These are phyloP conservation scores for Corniculantispora saksenae DNA, from an alignment of 2,329 filamentous ascomycete species.

Conservation along the genomic window DNA sequence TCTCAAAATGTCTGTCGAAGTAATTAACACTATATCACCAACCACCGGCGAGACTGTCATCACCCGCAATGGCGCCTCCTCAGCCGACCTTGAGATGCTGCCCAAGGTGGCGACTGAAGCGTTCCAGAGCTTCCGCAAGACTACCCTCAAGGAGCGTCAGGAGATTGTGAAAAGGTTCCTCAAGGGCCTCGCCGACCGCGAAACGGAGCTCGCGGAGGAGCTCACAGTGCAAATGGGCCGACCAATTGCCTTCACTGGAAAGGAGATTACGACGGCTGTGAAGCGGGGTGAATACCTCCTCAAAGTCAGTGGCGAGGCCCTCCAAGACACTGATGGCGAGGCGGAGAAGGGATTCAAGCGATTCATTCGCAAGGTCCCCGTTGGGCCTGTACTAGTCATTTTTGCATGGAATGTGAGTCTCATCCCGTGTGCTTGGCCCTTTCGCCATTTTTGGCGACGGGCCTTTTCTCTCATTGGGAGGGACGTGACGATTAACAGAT, in stretches of 20 bases:
- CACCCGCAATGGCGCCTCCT: conserved; percentile 73
- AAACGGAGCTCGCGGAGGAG: conserved; percentile 81
- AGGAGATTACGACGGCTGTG: conserved; percentile 82
- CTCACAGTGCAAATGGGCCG: conserved; percentile 94
- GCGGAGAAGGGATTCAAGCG: conserved; percentile 85
- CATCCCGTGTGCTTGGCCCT: background rate
- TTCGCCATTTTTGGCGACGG: conserved; percentile 1
- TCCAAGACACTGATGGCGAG: conserved; percentile 81
- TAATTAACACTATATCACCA: conserved; percentile 81
- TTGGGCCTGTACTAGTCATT: conserved; percentile 84
- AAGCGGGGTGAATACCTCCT: conserved; percentile 84
- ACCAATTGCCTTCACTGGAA: conserved; percentile 82
- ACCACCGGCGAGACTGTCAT: conserved; percentile 83
- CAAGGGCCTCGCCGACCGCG: conserved; percentile 65
- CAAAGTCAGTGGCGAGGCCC: conserved; percentile 75
- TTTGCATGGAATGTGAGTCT: conserved; percentile 91
- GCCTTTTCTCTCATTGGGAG: conserved; percentile 18
- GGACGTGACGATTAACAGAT: background rate
- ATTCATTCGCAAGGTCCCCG: conserved; percentile 83
- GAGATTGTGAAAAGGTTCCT: conserved; percentile 80
- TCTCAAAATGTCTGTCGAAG: conserved; percentile 62
- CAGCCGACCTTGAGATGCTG: conserved; percentile 69
- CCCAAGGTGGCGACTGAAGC: conserved; percentile 71
- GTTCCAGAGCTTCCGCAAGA: conserved; percentile 76
- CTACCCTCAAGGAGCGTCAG: conserved; percentile 73